phyloP scores from a whole-genome alignment of 2,329 filamentous ascomycete species.

The Gaeumannomyces tritici region DNA sequence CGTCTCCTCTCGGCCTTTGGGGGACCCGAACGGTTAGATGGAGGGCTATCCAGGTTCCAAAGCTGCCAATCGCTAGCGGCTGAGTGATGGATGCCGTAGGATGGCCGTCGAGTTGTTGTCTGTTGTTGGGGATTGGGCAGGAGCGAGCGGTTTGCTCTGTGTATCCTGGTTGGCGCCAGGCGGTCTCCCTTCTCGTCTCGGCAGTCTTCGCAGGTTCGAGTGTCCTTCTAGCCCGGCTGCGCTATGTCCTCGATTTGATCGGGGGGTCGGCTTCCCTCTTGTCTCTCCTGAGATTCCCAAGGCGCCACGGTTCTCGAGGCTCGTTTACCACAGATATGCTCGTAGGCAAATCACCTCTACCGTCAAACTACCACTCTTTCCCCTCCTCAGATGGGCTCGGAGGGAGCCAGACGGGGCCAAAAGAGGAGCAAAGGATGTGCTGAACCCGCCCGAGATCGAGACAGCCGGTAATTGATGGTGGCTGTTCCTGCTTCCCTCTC shows the following conservation, averaged over 20 bases:
- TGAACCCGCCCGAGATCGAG: slow-evolving; percentile 18
- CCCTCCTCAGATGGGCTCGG: slow-evolving; percentile 10
- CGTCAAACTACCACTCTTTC: neutral
- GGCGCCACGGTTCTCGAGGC: neutral
- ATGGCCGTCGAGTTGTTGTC: neutral
- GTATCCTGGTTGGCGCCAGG: neutral
- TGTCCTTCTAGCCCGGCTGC: neutral
- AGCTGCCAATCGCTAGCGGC: neutral
- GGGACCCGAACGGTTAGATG: neutral
- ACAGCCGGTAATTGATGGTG: slow-evolving; percentile 16
- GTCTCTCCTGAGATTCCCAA: neutral
- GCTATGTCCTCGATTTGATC: neutral
- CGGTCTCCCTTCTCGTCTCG: neutral
- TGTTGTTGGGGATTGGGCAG: too few species aligned
- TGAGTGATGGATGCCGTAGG: neutral
- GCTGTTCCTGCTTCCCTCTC: slow-evolving; percentile 14
- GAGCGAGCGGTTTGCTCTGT: neutral
- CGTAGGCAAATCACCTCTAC: neutral
- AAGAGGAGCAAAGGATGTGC: slow-evolving; percentile 27
- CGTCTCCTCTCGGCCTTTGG: neutral
- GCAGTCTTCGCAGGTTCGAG: neutral
- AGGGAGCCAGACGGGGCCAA: slow-evolving; percentile 19
- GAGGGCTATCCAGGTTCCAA: neutral
- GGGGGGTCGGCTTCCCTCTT: neutral
- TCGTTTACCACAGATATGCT: neutral